Evolutionary conservation across 257 asterid genomes (phyloP), one percentile per base, ranked within the genome.

Genomic region (Lavandula angustifolia): DNA sequence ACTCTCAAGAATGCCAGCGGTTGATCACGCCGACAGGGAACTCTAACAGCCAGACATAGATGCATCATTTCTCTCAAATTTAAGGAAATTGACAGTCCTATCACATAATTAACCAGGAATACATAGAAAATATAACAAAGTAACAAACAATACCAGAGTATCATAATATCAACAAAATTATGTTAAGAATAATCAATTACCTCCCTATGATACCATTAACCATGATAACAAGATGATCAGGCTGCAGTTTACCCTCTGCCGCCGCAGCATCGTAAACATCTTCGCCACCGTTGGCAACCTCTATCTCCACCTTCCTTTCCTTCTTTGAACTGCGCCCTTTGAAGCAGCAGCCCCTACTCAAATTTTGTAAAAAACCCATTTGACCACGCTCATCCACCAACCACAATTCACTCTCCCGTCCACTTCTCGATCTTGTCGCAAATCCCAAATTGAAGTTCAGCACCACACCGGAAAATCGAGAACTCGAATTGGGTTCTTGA

Each of bases 171-270:
- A 58, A 48, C 22, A 46, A 35, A 41, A 16, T 14, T 40, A 44
- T 22, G 38, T 12, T 16, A 31, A 17, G 63, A 14, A 18, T 14
- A 9, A 14, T 13, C 1, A 33, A 53, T 40, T 73, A 88, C 96
- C 96, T 88, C 73, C 94, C 96, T 78, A 82, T 80, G 47, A 88
- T 84, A 11, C 96, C 96, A 77, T 88, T 85, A 60, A 88, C 96
- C 96, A 88, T 84, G 66, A 88, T 72, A 40, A 85, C 91, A 49
- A 88, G 84, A 79, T 88, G 96, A 31, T 88, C 87, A 9, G 96
- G 94, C 73, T 76, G 85, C 69, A 74, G 80, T 64, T 67, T 75
- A 38, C 85, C 57, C 41, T 78, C 88, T 37, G 87, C 84, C 5
- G 82, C 77, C 29, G 81, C 81, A 22, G 85, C 80, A 67, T 87